Evolutionary conservation across 1,284 basidiomycete genomes (phyloP).

Genomic region (Paramarasmius palmivorus): DNA sequence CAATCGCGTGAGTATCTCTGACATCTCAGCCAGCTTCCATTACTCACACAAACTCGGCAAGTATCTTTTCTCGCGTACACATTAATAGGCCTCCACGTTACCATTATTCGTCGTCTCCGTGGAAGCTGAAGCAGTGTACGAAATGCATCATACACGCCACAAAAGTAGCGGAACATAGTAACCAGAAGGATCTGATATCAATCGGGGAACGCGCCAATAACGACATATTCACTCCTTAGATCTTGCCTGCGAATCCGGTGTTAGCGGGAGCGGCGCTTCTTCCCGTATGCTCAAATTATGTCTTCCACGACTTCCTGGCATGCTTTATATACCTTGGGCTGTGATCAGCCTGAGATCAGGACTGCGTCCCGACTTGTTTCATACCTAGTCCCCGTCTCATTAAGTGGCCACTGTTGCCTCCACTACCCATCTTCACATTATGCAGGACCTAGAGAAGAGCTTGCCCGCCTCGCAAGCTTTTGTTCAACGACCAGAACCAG

Average conservation of each 20-base stretch:
- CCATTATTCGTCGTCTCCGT: too few relatives aligned
- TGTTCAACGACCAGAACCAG: background rate
- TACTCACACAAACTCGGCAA: too few relatives aligned
- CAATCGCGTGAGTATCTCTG: too few relatives aligned
- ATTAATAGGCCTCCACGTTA: too few relatives aligned
- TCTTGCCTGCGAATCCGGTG: conserved; percentile 10
- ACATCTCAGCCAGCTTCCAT: too few relatives aligned
- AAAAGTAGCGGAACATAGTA: too few relatives aligned
- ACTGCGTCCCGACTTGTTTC: background rate
- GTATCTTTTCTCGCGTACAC: too few relatives aligned
- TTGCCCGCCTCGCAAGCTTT: background rate
- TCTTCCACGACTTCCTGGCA: background rate
- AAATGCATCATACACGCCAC: too few relatives aligned
- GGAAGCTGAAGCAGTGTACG: too few relatives aligned
- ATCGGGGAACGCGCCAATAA: background rate
- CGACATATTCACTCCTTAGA: background rate
- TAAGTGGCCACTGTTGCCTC: background rate
- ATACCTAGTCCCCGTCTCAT: background rate
- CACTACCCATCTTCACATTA: background rate
- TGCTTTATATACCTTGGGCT: background rate
- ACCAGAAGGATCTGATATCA: too few relatives aligned
- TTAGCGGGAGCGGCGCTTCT: conserved; percentile 14
- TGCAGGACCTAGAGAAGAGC: background rate
- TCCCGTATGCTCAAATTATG: background rate
- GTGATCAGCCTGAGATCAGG: background rate